Base-by-base conservation (phyloP, 306 rosid genomes). In the Inga laurina region DNA sequence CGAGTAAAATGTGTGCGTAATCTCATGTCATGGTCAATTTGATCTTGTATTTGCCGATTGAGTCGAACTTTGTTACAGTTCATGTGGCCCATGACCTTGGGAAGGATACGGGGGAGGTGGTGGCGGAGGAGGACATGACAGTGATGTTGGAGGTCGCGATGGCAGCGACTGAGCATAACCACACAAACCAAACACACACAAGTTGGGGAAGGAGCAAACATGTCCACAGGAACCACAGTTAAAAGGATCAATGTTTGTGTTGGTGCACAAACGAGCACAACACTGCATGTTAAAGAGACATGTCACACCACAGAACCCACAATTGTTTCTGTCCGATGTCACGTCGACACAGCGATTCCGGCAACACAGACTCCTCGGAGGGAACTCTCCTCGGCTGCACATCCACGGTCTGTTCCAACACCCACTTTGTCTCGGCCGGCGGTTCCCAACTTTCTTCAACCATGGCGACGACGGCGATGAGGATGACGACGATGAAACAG, bases 141-240 rank as follows among this genome's bases (percentile, higher is more conserved):
- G 81, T 8, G 82, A 24, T 0, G 79, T 59, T 3, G 67, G 82
- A 27, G 71, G 81, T 8, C 81, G 45, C 0, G 79, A 59, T 2
- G 59, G 82, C 3, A 86, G 81, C 18, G 0, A 81, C 4, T 84
- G 49, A 2, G 85, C 91, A 78, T 92, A 94, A 0, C 94, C 97
- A 78, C 97, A 93, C 87, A 91, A 77, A 18, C 98, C 98, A 73
- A 56, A 94, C 3, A 74, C 30, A 67, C 98, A 94, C 0, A 46
- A 79, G 18, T 45, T 66, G 1, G 86, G 87, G 41, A 37, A 24
- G 39, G 90, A 90, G 54, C 98, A 92, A 57, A 73, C 85, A 64
- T 91, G 77, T 32, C 91, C 94, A 82, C 97, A 93, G 67, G 22
- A 84, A 3, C 98, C 97, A 75, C 97, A 94, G n/a, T 94, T 89